A percentile compares a stretch with the other conserved stretches of the same genome.
phyloP scores from a whole-genome alignment of 1,284 basidiomycete genomes.

The Puccinia sorghi region DNA sequence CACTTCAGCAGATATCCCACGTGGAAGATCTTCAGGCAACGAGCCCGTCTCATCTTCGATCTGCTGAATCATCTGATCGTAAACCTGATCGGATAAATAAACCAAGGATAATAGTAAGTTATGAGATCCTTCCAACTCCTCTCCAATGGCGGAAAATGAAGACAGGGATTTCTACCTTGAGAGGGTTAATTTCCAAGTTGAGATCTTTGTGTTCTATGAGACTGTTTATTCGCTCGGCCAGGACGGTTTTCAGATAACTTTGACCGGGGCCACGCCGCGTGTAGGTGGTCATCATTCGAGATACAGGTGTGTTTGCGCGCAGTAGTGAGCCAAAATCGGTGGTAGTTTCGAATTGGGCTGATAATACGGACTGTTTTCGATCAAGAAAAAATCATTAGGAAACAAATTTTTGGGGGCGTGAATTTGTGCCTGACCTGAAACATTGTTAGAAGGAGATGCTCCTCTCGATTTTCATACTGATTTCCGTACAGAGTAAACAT shows the following conservation, averaged over 20 bases:
- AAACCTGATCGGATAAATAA: conserved; percentile 66
- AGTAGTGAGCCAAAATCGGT: conserved; percentile 96
- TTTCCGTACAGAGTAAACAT: conserved; percentile 99
- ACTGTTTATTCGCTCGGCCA: conserved; percentile 96
- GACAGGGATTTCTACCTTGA: conserved; percentile 69
- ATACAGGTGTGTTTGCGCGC: conserved; percentile 96
- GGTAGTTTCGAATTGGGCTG: conserved; percentile 96
- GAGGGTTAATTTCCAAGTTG: conserved; percentile 96
- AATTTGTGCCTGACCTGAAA: conserved; percentile 66
- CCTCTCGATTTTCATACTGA: conserved; percentile 98
- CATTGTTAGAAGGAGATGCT: conserved; percentile 97
- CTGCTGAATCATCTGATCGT: conserved; percentile 97
- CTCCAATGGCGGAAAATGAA: neutral
- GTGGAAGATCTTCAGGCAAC: conserved; percentile 82
- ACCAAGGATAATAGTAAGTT: neutral
- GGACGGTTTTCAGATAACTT: conserved; percentile 91
- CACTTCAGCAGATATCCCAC: conserved; percentile 88
- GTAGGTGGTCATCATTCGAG: conserved; percentile 99
- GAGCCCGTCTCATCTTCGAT: conserved; percentile 94
- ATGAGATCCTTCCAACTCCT: neutral
- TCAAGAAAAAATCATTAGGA: neutral
- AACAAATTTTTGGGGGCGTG: neutral
- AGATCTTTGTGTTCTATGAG: conserved; percentile 97
- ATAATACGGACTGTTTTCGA: conserved; percentile 75
- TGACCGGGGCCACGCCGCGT: conserved; percentile 96